A percentile compares a stretch with the other conserved stretches of the same genome.
Evolutionary conservation across 2,329 filamentous ascomycete genomes (phyloP).

Genomic region (Diaporthe amygdali): DNA sequence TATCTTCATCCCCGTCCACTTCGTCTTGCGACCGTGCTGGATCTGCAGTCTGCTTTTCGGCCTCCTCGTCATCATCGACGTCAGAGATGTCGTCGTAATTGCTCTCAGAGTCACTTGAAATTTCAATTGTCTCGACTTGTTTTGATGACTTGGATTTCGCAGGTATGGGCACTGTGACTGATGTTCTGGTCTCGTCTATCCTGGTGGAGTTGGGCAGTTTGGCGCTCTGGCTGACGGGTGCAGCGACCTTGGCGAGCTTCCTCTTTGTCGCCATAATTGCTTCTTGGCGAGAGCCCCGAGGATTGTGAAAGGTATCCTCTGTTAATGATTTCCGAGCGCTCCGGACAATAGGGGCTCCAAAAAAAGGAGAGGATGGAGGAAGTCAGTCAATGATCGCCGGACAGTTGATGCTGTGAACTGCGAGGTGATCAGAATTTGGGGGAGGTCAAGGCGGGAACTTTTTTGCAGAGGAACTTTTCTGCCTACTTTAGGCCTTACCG

Average conservation of each 20-base stretch:
- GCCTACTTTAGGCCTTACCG: conserved; percentile 19
- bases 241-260: conserved; percentile 63
- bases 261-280: conserved; percentile 63
- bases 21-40: conserved; percentile 29
- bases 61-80: conserved; percentile 22
- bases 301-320: background rate
- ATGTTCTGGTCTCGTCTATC: conserved; percentile 64
- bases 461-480: conserved; percentile 28
- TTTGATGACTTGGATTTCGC: conserved; percentile 38
- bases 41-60: conserved; percentile 39
- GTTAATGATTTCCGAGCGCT: background rate
- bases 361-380: background rate
- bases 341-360: background rate
- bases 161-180: conserved; percentile 46
- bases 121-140: conserved; percentile 54
- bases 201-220: conserved; percentile 54
- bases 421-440: conserved; percentile 6
- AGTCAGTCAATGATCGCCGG: background rate
- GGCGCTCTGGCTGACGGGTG: conserved; percentile 60
- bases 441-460: conserved; percentile 16
- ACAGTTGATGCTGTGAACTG: background rate
- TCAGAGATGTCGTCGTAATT: conserved; percentile 53
- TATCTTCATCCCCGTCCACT: conserved; percentile 13
- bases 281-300: background rate
- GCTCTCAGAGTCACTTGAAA: conserved; percentile 60